Percentiles rank a stretch among this genome's conserved stretches.
Conservation (phyloP, 805 yeast species). For the Sungouiella blattae region DNA sequence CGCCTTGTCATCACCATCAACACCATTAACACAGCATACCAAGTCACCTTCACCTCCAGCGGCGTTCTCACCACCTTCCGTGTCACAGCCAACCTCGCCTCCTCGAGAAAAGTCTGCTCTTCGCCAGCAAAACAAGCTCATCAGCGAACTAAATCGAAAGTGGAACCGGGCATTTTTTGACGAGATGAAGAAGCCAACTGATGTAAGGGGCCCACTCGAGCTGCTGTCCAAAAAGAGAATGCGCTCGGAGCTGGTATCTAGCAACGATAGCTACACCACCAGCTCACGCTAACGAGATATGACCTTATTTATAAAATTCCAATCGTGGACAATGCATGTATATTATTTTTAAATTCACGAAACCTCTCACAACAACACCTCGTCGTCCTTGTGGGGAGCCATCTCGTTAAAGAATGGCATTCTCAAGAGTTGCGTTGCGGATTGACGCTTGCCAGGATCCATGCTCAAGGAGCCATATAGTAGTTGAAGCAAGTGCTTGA, state of each 20-base stretch:
- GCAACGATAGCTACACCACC: conserved; percentile 12
- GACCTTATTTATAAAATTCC: not conserved
- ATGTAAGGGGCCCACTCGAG: too few relatives aligned
- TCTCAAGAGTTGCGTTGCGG: conserved; percentile 54
- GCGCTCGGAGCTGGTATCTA: conserved; percentile 18
- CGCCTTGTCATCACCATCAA: conserved; percentile 3
- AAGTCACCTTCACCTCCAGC: too few relatives aligned
- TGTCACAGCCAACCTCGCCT: conserved; percentile 4
- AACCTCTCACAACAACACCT: conserved; percentile 20
- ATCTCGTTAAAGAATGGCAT: conserved; percentile 58
- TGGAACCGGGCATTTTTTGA: conserved; percentile 33
- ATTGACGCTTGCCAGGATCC: conserved; percentile 54
- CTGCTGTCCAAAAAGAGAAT: conserved; percentile 14
- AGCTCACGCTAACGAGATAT: conserved; percentile 1
- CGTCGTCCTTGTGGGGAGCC: conserved; percentile 27
- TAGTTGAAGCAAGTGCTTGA: conserved; percentile 49
- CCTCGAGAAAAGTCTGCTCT: conserved; percentile 14
- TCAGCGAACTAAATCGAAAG: conserved; percentile 33
- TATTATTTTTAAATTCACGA: not conserved
- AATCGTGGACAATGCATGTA: not conserved
- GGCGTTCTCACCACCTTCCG: conserved; percentile 7
- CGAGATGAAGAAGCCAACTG: not conserved
- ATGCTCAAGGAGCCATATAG: conserved; percentile 54
- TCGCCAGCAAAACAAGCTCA: conserved; percentile 30
- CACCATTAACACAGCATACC: too few relatives aligned